Percentiles rank a stretch among this genome's conserved stretches.
phyloP scores from a whole-genome alignment of 116 monocot species.

The Papilionanthe hybrid region DNA sequence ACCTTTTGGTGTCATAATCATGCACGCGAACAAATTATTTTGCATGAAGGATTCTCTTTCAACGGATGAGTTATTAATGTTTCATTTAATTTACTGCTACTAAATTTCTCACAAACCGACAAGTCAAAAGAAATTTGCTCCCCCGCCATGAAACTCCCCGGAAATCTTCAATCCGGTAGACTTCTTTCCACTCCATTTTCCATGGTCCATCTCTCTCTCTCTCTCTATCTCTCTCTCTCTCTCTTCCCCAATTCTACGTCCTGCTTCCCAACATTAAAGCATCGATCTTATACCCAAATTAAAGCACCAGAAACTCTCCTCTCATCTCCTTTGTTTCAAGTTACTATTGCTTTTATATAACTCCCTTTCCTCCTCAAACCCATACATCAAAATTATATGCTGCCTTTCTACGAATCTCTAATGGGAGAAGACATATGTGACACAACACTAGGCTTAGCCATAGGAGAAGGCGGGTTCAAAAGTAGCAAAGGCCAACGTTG shows the following conservation, averaged over 20 bases:
- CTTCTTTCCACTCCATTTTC: neutral
- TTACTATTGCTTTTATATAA: neutral
- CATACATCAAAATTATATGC: neutral
- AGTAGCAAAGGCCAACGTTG: neutral
- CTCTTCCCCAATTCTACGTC: neutral
- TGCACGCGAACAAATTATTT: neutral
- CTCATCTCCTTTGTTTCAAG: neutral
- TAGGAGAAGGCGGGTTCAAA: neutral
- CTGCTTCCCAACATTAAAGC: neutral
- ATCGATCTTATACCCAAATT: conserved; percentile 6
- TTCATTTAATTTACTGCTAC: too few species aligned
- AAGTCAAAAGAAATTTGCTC: neutral
- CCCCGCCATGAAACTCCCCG: neutral
- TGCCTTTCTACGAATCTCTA: neutral
- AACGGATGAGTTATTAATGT: neutral
- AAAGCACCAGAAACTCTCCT: conserved; percentile 13
- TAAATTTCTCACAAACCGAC: conserved; percentile 3
- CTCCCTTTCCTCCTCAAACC: neutral
- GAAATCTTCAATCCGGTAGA: neutral
- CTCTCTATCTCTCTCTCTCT: neutral
- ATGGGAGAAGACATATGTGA: conserved; percentile 8
- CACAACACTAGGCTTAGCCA: conserved; percentile 11
- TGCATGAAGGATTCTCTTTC: neutral
- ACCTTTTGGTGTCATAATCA: too few species aligned
- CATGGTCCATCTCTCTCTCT: neutral